Base-by-base conservation (phyloP, 495 filamentous ascomycete genomes). In the Neurospora sp. region DNA sequence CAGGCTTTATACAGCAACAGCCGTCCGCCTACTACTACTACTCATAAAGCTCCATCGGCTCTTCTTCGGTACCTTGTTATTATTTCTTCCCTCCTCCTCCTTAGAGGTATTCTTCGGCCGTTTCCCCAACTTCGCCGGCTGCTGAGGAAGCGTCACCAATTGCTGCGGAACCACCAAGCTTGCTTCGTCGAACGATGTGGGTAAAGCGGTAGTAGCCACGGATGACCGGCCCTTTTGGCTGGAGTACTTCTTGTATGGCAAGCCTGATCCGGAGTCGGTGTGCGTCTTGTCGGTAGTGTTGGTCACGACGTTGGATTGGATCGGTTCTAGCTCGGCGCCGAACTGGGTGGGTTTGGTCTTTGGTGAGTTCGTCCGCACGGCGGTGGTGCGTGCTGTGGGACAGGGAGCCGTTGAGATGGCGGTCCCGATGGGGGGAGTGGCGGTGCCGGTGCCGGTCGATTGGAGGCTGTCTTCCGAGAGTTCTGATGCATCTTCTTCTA, bases 11-110 rank as follows among this genome's bases (percentile, higher is more conserved):
- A 71, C 73, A 10, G 78, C 77, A 5, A 78, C 72, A 0, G 72
- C 76, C 7, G 79, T 35, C 37, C 70, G 76, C 69, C 75, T 75
- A 40, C 72, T 75, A 39, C 75, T 72, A 40, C 72, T 75, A 39
- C 75, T 72, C 71, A 74, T 41, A 27, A 78, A 69, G 40, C 76
- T 78, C 77, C 77, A 80, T 20, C 77, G 72, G 39, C 70, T 78
- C 31, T 35, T 35, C 31, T 35, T 31, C 3, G 27, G 27, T 31
- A 31, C 27, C 27, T 31, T 31, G 27, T 31, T 31, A 31, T 31
- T 31, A 31, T 31, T 35, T 79, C 71, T 77, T 80, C 1, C 48
- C 38, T 45, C 39, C 39, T 39, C 37, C 12, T 39, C 37, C 12
- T 59, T 37, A 6, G 76, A 40, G 10, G 10, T 41, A 5, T 10